Conservation (phyloP, 371 early-diverging fungal genomes). For the Saksenaea oblongispora region DNA sequence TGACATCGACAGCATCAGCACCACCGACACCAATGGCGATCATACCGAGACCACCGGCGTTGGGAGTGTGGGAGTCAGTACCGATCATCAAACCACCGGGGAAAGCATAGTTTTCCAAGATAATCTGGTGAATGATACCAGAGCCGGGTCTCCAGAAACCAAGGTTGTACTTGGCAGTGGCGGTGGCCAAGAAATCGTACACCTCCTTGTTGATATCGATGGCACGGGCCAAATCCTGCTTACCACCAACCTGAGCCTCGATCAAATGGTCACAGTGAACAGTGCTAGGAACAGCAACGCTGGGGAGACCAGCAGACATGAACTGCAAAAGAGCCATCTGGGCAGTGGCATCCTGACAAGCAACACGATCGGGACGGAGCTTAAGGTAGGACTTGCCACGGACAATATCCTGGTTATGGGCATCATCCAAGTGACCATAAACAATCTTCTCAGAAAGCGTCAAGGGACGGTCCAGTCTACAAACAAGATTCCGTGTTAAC, state of each 20-base stretch:
- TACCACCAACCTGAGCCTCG: constrained; percentile 88
- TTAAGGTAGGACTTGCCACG: constrained; percentile 91
- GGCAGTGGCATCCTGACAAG: constrained; percentile 97
- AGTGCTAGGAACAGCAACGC: constrained; percentile 90
- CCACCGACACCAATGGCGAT: constrained; percentile 97
- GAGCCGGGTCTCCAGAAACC: constrained; percentile 98
- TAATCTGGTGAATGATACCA: constrained; percentile 98
- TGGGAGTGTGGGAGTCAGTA: constrained; percentile 90
- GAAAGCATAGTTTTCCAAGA: constrained; percentile 97
- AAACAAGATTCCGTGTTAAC: no score
- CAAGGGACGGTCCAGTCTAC: constrained; percentile 74
- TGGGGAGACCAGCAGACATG: constrained; percentile 89
- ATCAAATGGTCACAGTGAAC: constrained; percentile 98
- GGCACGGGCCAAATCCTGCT: constrained; percentile 83
- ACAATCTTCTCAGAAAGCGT: constrained; percentile 95
- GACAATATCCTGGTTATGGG: constrained; percentile 75
- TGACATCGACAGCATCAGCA: constrained; percentile 99
- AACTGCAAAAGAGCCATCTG: constrained; percentile 98
- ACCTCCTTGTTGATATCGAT: constrained; percentile 92
- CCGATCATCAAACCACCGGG: constrained; percentile 98
- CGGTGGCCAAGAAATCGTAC: constrained; percentile 89
- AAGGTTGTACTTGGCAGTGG: constrained; percentile 90
- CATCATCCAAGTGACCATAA: constrained; percentile 93
- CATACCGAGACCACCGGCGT: constrained; percentile 94
- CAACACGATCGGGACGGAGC: constrained; percentile 93